phyloP scores from a whole-genome alignment of 2,329 filamentous ascomycete species.

The Claviceps sp. region DNA sequence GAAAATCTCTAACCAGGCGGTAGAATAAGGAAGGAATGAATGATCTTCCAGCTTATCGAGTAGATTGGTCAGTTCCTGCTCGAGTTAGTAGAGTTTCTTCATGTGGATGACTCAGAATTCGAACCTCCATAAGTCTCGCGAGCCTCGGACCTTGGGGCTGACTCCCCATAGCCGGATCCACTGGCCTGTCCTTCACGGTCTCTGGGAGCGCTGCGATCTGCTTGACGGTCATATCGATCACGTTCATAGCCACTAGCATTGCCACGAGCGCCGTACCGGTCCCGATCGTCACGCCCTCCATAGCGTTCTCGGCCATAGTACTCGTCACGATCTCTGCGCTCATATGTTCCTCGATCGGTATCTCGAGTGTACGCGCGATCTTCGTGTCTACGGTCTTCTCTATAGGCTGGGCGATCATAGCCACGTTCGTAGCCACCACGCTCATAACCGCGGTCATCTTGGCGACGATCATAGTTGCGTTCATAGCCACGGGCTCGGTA shows the following conservation, averaged over 20 bases:
- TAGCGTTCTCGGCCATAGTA: constrained; percentile 25
- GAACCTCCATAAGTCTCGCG: constrained; percentile 32
- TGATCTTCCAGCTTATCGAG: constrained; percentile 3
- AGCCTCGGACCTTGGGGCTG: constrained; percentile 27
- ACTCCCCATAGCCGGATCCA: constrained; percentile 27
- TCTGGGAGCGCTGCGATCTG: constrained; percentile 26
- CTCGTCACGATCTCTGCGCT: constrained; percentile 34
- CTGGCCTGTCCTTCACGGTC: constrained; percentile 25
- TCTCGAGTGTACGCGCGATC: constrained; percentile 37
- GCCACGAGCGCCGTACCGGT: constrained; percentile 25
- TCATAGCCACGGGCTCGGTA: constrained; percentile 40
- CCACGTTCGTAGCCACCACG: constrained; percentile 35
- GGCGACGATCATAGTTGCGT: constrained; percentile 29
- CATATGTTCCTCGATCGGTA: constrained; percentile 43
- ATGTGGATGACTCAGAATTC: constrained; percentile 7
- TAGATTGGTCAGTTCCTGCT: constrained; percentile 17
- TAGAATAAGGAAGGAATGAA: not conserved
- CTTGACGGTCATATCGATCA: constrained; percentile 34
- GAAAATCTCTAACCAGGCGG: not conserved
- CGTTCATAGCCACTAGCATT: constrained; percentile 33
- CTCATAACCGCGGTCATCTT: constrained; percentile 31
- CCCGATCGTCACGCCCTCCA: constrained; percentile 31
- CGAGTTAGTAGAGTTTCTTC: constrained; percentile 13
- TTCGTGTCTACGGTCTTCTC: constrained; percentile 31
- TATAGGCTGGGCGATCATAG: constrained; percentile 18